These are phyloP conservation scores for Stentor roeselii DNA, from an alignment of 73 alveolate species.

Conservation along the genomic window DNA sequence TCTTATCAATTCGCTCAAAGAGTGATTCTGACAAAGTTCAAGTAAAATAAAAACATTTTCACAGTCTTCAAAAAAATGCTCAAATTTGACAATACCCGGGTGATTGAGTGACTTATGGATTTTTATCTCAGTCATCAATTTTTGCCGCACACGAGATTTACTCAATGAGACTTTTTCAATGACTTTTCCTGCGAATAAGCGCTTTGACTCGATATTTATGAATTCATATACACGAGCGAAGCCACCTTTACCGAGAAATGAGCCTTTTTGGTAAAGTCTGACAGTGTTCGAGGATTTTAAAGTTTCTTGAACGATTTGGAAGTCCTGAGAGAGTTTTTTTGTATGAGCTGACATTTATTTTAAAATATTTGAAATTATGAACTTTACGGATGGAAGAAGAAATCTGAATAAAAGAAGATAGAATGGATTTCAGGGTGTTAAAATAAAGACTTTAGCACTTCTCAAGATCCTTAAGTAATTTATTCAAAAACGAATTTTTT, in stretches of 20 bases:
- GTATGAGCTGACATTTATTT: background rate
- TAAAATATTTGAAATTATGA: background rate
- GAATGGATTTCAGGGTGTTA: background rate
- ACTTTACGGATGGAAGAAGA: background rate
- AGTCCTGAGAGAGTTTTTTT: background rate
- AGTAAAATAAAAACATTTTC: conserved; percentile 55
- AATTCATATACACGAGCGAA: conserved; percentile 94
- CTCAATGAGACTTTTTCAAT: conserved; percentile 83
- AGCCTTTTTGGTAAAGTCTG: conserved; percentile 45
- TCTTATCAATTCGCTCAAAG: conserved; percentile 42
- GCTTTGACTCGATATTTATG: conserved; percentile 56
- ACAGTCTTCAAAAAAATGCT: conserved; percentile 79
- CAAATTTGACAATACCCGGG: conserved; percentile 87
- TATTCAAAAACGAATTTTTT: background rate
- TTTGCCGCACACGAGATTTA: conserved; percentile 86
- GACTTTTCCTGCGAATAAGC: conserved; percentile 80
- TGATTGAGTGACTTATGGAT: conserved; percentile 91
- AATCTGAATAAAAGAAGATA: too few relatives aligned
- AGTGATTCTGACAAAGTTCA: conserved; percentile 55
- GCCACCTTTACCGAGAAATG: conserved; percentile 93
- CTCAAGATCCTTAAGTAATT: background rate
- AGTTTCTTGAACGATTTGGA: background rate
- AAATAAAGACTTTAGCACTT: too few relatives aligned
- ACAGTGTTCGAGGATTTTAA: background rate
- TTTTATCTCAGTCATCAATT: conserved; percentile 93